These are phyloP conservation scores for Plasmodium malariae DNA, from an alignment of 169 alveolate genomes.

Conservation along the genomic window DNA sequence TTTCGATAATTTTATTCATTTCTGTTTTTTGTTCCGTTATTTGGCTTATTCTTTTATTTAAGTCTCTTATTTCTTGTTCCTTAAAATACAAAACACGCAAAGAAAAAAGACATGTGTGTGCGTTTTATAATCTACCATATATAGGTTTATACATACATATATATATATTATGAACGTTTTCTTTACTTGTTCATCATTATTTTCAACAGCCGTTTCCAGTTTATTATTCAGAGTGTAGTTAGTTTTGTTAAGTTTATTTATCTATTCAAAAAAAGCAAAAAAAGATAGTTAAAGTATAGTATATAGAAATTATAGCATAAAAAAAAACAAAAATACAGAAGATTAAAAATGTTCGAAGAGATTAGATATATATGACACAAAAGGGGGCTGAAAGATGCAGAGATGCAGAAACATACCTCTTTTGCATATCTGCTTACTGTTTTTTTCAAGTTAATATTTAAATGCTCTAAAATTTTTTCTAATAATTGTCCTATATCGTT, in stretches of 20 bases:
- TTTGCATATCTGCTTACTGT: constrained; percentile 20
- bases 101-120: not conserved
- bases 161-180: not conserved
- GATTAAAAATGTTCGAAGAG: too few species aligned
- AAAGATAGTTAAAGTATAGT: not conserved
- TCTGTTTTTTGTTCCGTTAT: constrained; percentile 62
- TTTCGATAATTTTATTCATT: constrained; percentile 52
- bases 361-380: not conserved
- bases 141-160: not conserved
- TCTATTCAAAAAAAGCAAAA: constrained; percentile 10
- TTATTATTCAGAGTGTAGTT: constrained; percentile 23
- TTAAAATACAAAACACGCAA: not conserved
- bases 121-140: not conserved
- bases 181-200: constrained; percentile 67
- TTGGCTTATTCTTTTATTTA: constrained; percentile 36
- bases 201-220: constrained; percentile 63
- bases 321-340: not conserved
- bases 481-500: constrained; percentile 24
- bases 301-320: not conserved
- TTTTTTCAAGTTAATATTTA: constrained; percentile 40
- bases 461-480: constrained; percentile 53
- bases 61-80: constrained; percentile 74
- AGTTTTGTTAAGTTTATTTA: constrained; percentile 15
- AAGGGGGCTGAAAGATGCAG: not conserved
- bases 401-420: constrained; percentile 29